Base-by-base conservation (phyloP, 768 basidiomycete genomes). In the Termitomyces sp. region DNA sequence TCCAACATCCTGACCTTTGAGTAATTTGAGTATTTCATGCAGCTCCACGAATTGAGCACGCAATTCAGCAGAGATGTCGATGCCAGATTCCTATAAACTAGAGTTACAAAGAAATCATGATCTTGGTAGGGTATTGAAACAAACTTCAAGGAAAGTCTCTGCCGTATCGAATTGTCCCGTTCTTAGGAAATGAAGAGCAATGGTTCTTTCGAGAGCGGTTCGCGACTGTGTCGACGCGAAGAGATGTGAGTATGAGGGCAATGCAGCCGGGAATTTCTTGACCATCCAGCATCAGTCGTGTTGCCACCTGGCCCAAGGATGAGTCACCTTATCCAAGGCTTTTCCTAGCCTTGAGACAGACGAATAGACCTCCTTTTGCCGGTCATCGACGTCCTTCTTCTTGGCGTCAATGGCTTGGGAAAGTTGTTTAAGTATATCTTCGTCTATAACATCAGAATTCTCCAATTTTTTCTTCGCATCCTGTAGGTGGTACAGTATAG, bases 331-430 rank as follows among this genome's bases (percentile, higher is more conserved):
- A 68, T 98, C 96, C 68, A 98, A 71, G 0, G 85, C 81, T 73
- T 94, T 98, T 29, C 92, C 92, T 37, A 95, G 77, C 62, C 84
- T 83, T 28, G 85, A 82, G 9, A 97, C 72, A 2, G 86, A 84
- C 20, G 79, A 82, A 65, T 95, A 92, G 34, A 93, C 80, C 63
- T 94, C 94, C 70, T 95, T 98, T 77, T 94, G 87, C 3, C 87
- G 81, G 36, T 94, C 91, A 57, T 92, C 91, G 1, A 94, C 77
- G 57, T 92, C 91, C 69, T 87, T 93, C 85, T 90, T 94, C 71
- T 73, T 83, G 0, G 75, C 69, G 50, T 91, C 89, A 2, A 92
- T 79, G 2, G 78, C 76, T 66, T 81, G 81, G 18, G 79, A 74
- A 10, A 92, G 73, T 8, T 77, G 67, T 33, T 69, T 72, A 13